These are phyloP conservation scores for Ogataea paraovalis DNA, from an alignment of 805 yeast genomes.

Conservation along the genomic window DNA sequence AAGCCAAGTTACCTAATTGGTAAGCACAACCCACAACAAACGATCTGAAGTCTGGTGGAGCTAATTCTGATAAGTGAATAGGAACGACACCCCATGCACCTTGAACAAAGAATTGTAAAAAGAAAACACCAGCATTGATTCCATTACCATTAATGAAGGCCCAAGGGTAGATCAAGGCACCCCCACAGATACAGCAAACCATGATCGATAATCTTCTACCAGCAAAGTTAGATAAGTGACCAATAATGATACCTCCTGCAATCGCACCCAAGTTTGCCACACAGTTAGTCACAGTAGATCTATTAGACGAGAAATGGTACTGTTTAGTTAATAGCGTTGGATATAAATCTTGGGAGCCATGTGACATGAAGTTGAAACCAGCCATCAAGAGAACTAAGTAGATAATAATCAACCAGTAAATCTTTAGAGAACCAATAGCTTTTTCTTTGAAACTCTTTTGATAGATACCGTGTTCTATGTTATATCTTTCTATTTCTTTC, in stretches of 20 bases:
- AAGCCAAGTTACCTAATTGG: conserved; percentile 65
- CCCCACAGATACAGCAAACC: conserved; percentile 50
- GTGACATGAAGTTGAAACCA: conserved; percentile 60
- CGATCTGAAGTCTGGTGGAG: conserved; percentile 60
- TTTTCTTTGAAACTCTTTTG: conserved; percentile 32
- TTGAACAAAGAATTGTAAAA: conserved; percentile 60
- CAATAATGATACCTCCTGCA: conserved; percentile 51
- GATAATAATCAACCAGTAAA: conserved; percentile 55
- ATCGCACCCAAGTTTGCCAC: conserved; percentile 59
- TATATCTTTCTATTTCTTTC: conserved; percentile 33
- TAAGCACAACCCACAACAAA: conserved; percentile 61
- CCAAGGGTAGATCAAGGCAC: conserved; percentile 63
- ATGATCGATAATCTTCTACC: conserved; percentile 55
- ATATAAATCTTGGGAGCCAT: conserved; percentile 61
- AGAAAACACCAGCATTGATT: conserved; percentile 56
- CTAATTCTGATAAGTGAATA: conserved; percentile 55
- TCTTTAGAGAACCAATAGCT: conserved; percentile 35
- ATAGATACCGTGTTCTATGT: conserved; percentile 26
- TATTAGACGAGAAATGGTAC: conserved; percentile 37
- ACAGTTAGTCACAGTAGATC: conserved; percentile 51
- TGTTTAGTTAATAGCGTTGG: conserved; percentile 52
- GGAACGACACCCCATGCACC: conserved; percentile 72
- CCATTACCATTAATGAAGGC: conserved; percentile 44
- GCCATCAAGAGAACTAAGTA: conserved; percentile 59
- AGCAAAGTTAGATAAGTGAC: conserved; percentile 49